A percentile compares a stretch with the other conserved stretches of the same genome.
phyloP scores from a whole-genome alignment of 1,139 yeast genomes.

The Suhomyces terraborum region DNA sequence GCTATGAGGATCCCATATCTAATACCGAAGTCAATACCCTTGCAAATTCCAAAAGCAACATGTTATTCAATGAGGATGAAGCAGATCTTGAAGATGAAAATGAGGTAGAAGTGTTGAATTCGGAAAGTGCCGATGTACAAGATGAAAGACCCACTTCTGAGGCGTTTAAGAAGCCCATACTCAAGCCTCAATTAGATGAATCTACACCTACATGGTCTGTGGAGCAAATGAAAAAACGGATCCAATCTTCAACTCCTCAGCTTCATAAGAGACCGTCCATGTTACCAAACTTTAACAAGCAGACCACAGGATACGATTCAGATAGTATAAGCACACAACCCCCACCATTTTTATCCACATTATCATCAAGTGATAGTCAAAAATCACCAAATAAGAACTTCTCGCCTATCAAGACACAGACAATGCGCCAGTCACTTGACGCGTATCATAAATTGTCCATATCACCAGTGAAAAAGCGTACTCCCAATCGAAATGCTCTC shows the following conservation, averaged over 20 bases:
- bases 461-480: slow-evolving; percentile 36
- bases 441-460: slow-evolving; percentile 38
- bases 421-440: slow-evolving; percentile 41
- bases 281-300: slow-evolving; percentile 13
- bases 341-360: slow-evolving; percentile 26
- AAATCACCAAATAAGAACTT: slow-evolving; percentile 15
- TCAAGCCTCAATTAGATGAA: slow-evolving; percentile 31
- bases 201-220: slow-evolving; percentile 44
- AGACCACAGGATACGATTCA: slow-evolving; percentile 23
- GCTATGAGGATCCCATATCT: slow-evolving; percentile 53
- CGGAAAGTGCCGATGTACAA: neutral
- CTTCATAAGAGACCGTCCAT: slow-evolving; percentile 23
- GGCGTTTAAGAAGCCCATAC: slow-evolving; percentile 26
- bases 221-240: slow-evolving; percentile 29
- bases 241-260: slow-evolving; percentile 42
- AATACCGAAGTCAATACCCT: slow-evolving; percentile 22
- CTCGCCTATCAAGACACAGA: slow-evolving; percentile 22
- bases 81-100: slow-evolving; percentile 8
- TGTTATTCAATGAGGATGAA: slow-evolving; percentile 21
- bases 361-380: slow-evolving; percentile 14
- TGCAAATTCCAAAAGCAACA: slow-evolving; percentile 18
- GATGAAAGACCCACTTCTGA: slow-evolving; percentile 1
- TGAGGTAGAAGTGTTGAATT: slow-evolving; percentile 13
- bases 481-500: slow-evolving; percentile 25
- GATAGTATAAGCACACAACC: slow-evolving; percentile 29